Percentiles rank a stretch among this genome's conserved stretches.
phyloP scores from a whole-genome alignment of 805 yeast species.

The Kazachstania taianensis region DNA sequence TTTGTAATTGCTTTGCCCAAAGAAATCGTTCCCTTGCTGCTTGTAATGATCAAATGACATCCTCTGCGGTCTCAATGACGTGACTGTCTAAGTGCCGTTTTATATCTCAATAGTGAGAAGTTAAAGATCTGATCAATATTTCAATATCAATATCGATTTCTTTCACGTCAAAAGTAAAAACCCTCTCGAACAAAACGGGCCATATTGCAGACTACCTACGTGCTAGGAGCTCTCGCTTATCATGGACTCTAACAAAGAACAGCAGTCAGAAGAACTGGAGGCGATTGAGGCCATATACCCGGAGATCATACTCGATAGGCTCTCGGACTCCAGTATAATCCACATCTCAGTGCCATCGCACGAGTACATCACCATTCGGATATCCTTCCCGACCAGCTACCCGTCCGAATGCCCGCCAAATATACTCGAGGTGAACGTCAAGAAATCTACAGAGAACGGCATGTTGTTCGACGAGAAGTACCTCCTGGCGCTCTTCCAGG shows the following conservation, averaged over 20 bases:
- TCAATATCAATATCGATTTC: too few relatives aligned
- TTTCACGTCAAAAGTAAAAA: too few relatives aligned
- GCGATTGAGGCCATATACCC: constrained; percentile 88
- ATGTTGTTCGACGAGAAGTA: constrained; percentile 36
- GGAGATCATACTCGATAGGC: constrained; percentile 34
- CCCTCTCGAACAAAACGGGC: too few relatives aligned
- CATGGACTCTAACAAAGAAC: constrained; percentile 13
- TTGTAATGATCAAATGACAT: constrained; percentile 19
- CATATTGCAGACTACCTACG: too few relatives aligned
- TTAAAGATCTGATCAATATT: too few relatives aligned
- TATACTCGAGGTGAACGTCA: constrained; percentile 41
- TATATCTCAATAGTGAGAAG: too few relatives aligned
- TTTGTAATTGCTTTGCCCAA: constrained; percentile 33
- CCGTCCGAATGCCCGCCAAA: constrained; percentile 55
- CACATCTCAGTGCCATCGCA: constrained; percentile 49
- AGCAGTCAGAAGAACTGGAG: constrained; percentile 52
- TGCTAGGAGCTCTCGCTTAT: too few relatives aligned
- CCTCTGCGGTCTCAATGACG: too few relatives aligned
- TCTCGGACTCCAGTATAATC: constrained; percentile 32
- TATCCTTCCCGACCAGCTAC: constrained; percentile 62
- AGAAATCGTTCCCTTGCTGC: constrained; percentile 44
- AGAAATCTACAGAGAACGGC: constrained; percentile 19
- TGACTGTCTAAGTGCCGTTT: too few relatives aligned
- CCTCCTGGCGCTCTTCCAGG: constrained; percentile 38
- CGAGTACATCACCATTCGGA: constrained; percentile 46